Percentiles rank a stretch among this genome's conserved stretches.
phyloP scores from a whole-genome alignment of 179 eudicot genomes.

The Drosera spatulata region DNA sequence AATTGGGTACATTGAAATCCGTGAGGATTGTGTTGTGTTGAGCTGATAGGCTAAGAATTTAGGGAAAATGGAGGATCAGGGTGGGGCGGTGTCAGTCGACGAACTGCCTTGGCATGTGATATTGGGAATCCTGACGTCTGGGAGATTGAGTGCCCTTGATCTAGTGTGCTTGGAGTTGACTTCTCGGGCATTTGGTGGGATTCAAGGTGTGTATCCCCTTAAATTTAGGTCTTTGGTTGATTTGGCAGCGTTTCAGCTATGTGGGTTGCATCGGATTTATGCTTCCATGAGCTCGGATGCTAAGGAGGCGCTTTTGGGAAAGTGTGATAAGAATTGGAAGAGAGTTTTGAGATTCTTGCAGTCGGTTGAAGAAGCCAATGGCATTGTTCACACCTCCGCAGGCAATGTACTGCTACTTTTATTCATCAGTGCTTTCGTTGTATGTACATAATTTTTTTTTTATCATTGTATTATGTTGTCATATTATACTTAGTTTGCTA shows the following conservation, averaged over 20 bases:
- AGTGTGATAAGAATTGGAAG: slow-evolving; percentile 76
- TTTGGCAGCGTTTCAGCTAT: slow-evolving; percentile 67
- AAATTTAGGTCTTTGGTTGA: slow-evolving; percentile 64
- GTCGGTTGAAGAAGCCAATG: slow-evolving; percentile 74
- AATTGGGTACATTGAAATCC: no score
- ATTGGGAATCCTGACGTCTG: slow-evolving; percentile 64
- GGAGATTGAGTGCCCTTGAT: slow-evolving; percentile 64
- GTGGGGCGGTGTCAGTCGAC: slow-evolving; percentile 27
- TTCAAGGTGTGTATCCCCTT: slow-evolving; percentile 39
- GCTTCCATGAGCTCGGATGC: slow-evolving; percentile 21
- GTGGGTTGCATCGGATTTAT: slow-evolving; percentile 45
- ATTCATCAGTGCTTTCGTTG: background rate
- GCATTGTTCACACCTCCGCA: slow-evolving; percentile 57
- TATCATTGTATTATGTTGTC: background rate
- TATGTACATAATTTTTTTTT: background rate
- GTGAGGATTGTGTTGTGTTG: no score
- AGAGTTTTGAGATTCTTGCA: slow-evolving; percentile 81
- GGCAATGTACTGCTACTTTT: slow-evolving; percentile 69
- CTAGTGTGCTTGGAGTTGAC: slow-evolving; percentile 58
- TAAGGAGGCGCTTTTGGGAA: slow-evolving; percentile 30
- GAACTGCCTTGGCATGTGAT: slow-evolving; percentile 78
- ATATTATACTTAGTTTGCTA: background rate
- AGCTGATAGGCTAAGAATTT: no score
- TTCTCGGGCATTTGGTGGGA: slow-evolving; percentile 43
- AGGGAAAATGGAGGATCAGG: slow-evolving; percentile 37